These are phyloP conservation scores for Oxalis stricta DNA, from an alignment of 441 rosid species.

Conservation along the genomic window DNA sequence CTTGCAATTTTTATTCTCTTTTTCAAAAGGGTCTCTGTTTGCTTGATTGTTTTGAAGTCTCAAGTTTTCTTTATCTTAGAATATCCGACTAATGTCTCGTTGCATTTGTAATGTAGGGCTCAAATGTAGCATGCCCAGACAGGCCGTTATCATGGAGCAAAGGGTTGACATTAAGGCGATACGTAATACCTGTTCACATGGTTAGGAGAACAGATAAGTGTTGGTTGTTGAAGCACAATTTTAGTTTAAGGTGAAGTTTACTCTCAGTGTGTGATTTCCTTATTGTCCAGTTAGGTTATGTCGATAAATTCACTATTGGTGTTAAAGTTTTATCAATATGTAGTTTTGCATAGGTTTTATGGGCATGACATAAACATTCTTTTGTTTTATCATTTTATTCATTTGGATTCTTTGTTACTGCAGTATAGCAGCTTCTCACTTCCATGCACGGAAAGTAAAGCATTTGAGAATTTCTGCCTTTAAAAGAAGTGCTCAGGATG, in stretches of 20 bases:
- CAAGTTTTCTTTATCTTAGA: too few species aligned
- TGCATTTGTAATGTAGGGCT: slow-evolving; percentile 51
- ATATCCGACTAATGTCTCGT: too few species aligned
- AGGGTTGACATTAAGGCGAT: slow-evolving; percentile 33
- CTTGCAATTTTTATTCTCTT: too few species aligned
- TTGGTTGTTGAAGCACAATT: slow-evolving; percentile 26
- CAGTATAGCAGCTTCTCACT: slow-evolving; percentile 49
- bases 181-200: slow-evolving; percentile 24
- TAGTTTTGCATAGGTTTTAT: background rate
- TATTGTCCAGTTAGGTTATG: background rate
- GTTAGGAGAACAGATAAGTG: slow-evolving; percentile 37
- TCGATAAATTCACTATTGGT: background rate
- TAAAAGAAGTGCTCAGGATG: slow-evolving; percentile 55
- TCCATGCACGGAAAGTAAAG: slow-evolving; percentile 32
- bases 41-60: too few species aligned
- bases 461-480: slow-evolving; percentile 56
- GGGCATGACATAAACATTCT: slow-evolving; percentile 1
- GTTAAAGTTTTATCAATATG: background rate
- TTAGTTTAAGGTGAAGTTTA: slow-evolving; percentile 35
- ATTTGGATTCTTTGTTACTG: slow-evolving; percentile 15
- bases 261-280: background rate
- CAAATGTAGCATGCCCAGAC: slow-evolving; percentile 35
- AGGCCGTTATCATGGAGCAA: slow-evolving; percentile 46
- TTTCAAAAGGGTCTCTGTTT: too few species aligned
- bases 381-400: background rate